phyloP scores from a whole-genome alignment of 441 rosid species.

The Erodium moschatum region DNA sequence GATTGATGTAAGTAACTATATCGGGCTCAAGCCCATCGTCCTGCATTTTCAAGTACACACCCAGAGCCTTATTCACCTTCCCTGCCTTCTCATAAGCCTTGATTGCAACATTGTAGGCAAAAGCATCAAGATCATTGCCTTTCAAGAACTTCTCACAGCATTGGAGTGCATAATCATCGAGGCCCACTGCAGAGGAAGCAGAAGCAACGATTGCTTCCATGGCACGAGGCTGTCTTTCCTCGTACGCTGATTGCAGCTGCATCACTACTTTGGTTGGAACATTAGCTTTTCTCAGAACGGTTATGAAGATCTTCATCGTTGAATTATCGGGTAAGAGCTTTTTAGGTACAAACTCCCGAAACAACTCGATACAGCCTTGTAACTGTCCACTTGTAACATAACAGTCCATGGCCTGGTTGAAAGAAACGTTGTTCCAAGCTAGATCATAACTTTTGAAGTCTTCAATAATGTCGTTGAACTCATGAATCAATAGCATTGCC shows the following conservation, averaged over 20 bases:
- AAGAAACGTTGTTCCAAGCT: conserved; percentile 48
- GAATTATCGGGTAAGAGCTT: conserved; percentile 55
- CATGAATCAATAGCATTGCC: conserved; percentile 74
- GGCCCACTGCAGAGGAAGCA: conserved; percentile 56
- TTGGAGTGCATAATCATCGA: conserved; percentile 44
- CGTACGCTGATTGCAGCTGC: conserved; percentile 61
- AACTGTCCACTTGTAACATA: conserved; percentile 59
- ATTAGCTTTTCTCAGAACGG: conserved; percentile 62
- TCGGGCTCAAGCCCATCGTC: conserved; percentile 64
- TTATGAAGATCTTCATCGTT: conserved; percentile 55
- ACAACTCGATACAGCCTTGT: conserved; percentile 51
- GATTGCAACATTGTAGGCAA: conserved; percentile 59
- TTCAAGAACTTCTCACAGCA: conserved; percentile 41
- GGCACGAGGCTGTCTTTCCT: conserved; percentile 58
- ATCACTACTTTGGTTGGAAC: conserved; percentile 58
- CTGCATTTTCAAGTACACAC: conserved; percentile 61
- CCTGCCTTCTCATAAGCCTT: conserved; percentile 55
- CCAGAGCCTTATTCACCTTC: conserved; percentile 52
- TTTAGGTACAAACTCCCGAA: conserved; percentile 57
- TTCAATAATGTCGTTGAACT: conserved; percentile 73
- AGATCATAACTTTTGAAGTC: conserved; percentile 68
- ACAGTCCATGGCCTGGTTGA: conserved; percentile 66
- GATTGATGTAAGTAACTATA: conserved; percentile 49
- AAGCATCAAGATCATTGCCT: conserved; percentile 36
- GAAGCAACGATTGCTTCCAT: conserved; percentile 49